Evolutionary conservation across 2,329 filamentous ascomycete genomes (phyloP).

Genomic region (Fonsecaea monophora): DNA sequence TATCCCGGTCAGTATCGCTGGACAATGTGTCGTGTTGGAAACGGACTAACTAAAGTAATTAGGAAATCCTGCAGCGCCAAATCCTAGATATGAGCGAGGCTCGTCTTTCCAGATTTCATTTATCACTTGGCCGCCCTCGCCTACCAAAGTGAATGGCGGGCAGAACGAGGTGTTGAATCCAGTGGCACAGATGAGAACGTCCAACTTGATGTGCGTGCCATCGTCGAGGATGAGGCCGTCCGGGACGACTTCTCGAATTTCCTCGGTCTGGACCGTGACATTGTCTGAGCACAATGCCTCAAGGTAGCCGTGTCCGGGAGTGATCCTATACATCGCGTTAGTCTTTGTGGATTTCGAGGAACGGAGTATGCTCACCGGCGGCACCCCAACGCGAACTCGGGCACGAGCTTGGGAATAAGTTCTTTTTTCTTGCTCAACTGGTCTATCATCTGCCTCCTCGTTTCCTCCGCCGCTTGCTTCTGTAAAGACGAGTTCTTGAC

Average conservation of each 20-base stretch:
- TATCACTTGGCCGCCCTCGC: constrained; percentile 36
- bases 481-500: constrained; percentile 50
- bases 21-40: no score
- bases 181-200: constrained; percentile 45
- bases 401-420: constrained; percentile 37
- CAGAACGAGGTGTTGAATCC: constrained; percentile 42
- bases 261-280: constrained; percentile 16
- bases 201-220: constrained; percentile 42
- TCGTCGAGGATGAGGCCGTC: constrained; percentile 34
- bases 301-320: constrained; percentile 53
- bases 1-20: no score
- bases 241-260: constrained; percentile 2
- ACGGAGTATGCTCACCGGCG: constrained; percentile 37
- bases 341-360: background rate
- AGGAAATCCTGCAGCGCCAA: constrained; percentile 55
- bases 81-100: constrained; percentile 53
- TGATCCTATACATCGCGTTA: constrained; percentile 32
- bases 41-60: constrained; percentile 41
- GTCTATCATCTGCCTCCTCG: constrained; percentile 53
- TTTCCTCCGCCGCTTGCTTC: constrained; percentile 48
- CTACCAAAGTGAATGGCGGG: constrained; percentile 45
- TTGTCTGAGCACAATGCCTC: constrained; percentile 36
- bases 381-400: constrained; percentile 37
- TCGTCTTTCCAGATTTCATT: constrained; percentile 45
- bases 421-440: constrained; percentile 41